These are phyloP conservation scores for Rhizopus sp. DNA, from an alignment of 371 early-diverging fungal species.

Conservation along the genomic window DNA sequence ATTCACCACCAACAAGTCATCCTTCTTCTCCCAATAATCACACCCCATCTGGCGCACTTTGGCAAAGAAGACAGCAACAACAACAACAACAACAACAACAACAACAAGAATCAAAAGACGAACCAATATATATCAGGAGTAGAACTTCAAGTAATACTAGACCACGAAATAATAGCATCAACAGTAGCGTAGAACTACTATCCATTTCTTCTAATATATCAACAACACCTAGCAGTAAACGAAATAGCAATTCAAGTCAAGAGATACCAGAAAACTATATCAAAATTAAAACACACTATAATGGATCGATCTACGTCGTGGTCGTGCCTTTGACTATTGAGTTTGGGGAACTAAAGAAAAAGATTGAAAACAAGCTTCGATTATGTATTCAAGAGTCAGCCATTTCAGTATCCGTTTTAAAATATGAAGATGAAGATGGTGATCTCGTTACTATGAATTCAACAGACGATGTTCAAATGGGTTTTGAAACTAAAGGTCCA, in stretches of 20 bases:
- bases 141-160: conserved; percentile 1
- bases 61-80: conserved; percentile 31
- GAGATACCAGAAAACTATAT: conserved; percentile 26
- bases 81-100: conserved; percentile 17
- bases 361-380: conserved; percentile 84
- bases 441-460: conserved; percentile 83
- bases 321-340: conserved; percentile 76
- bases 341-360: conserved; percentile 69
- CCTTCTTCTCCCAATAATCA: conserved; percentile 47
- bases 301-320: conserved; percentile 84
- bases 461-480: conserved; percentile 88
- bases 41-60: conserved; percentile 20
- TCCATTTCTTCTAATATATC: conserved; percentile 7
- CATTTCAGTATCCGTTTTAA: conserved; percentile 60
- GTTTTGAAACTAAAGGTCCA: conserved; percentile 72
- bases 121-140: neutral
- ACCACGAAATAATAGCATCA: neutral
- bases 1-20: conserved; percentile 51
- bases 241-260: conserved; percentile 14
- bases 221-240: conserved; percentile 8
- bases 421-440: conserved; percentile 93
- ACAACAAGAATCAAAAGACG: neutral
- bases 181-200: neutral
- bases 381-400: conserved; percentile 47
- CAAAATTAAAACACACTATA: conserved; percentile 86